A percentile compares a stretch with the other conserved stretches of the same genome.
Conservation (phyloP, 345 rosid species). For the Rhizophora mangle region DNA sequence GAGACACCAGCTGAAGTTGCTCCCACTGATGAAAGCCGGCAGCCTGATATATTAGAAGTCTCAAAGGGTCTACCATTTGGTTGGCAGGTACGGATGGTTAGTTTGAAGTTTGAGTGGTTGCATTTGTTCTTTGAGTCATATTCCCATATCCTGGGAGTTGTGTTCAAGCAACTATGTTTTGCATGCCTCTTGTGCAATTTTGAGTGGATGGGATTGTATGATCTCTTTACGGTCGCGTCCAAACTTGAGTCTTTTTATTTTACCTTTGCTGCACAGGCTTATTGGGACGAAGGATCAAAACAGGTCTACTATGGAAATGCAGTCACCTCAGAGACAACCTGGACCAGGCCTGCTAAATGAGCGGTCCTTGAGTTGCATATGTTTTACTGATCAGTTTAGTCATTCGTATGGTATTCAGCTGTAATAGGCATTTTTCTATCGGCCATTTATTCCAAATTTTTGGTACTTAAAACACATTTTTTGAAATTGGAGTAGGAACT, state of each 20-base stretch:
- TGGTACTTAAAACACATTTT: no score
- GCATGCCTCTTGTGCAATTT: background rate
- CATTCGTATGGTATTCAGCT: no score
- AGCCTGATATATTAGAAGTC: constrained; percentile 54
- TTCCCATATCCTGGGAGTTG: no score
- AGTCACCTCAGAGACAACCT: constrained; percentile 55
- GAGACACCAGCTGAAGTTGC: constrained; percentile 24
- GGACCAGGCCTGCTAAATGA: constrained; percentile 52
- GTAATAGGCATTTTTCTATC: no score
- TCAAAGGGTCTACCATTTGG: constrained; percentile 64
- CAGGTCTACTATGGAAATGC: constrained; percentile 60
- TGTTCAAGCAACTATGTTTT: no score
- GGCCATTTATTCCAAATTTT: no score
- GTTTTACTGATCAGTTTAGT: no score
- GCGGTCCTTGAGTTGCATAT: no score
- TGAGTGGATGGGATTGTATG: background rate
- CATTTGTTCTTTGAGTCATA: no score
- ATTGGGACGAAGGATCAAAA: constrained; percentile 57
- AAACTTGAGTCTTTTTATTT: background rate
- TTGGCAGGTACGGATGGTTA: constrained; percentile 57
- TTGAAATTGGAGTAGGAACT: no score
- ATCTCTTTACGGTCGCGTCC: background rate
- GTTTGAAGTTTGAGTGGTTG: background rate
- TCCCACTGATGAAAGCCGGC: constrained; percentile 28
- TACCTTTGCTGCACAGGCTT: constrained; percentile 32